Evolutionary conservation across 768 basidiomycete genomes (phyloP).

Genomic region (Podaxis sp.): DNA sequence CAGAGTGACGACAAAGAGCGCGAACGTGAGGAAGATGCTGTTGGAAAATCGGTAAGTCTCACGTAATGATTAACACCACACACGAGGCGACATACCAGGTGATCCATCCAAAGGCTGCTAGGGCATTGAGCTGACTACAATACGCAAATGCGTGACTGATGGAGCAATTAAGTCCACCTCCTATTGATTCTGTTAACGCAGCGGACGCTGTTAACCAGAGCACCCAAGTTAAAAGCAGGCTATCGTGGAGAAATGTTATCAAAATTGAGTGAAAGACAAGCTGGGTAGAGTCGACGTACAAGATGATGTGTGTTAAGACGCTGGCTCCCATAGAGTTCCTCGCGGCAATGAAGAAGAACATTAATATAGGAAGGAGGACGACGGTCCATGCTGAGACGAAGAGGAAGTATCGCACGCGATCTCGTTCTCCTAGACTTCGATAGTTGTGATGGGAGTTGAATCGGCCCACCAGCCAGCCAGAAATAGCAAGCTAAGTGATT

Average conservation of each 20-base stretch:
- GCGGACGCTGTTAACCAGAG: slow-evolving; percentile 76
- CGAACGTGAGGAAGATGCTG: slow-evolving; percentile 64
- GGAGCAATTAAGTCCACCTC: slow-evolving; percentile 67
- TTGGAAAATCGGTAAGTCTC: not conserved
- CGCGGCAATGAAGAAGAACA: slow-evolving; percentile 49
- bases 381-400: slow-evolving; percentile 76
- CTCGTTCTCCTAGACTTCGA: slow-evolving; percentile 42
- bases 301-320: slow-evolving; percentile 57
- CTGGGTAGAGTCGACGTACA: slow-evolving; percentile 38
- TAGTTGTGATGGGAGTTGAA: slow-evolving; percentile 58
- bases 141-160: slow-evolving; percentile 48
- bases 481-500: slow-evolving; percentile 50
- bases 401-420: slow-evolving; percentile 62
- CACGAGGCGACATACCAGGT: slow-evolving; percentile 46
- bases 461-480: slow-evolving; percentile 65
- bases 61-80: not conserved
- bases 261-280: not conserved
- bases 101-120: slow-evolving; percentile 73
- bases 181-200: slow-evolving; percentile 59
- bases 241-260: slow-evolving; percentile 19
- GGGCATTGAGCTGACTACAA: slow-evolving; percentile 73
- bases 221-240: slow-evolving; percentile 68
- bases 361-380: slow-evolving; percentile 45
- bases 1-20: slow-evolving; percentile 38
- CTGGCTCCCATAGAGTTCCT: slow-evolving; percentile 52